Evolutionary conservation across 495 filamentous ascomycete species (phyloP), one percentile per base, ranked within the genome.

Genomic region (Xylaria venustula): DNA sequence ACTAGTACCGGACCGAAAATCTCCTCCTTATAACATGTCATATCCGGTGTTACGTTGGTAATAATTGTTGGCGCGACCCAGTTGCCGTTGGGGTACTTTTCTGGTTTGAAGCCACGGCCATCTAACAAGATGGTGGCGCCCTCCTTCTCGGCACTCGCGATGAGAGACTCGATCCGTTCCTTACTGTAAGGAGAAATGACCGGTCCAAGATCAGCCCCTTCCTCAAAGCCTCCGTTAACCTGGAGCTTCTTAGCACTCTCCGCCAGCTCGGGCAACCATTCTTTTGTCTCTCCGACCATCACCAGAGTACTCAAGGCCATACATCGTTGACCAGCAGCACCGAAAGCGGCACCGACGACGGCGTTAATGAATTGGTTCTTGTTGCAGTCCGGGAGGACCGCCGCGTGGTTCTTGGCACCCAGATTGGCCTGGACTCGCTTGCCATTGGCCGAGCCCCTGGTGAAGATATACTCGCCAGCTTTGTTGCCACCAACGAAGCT

Each of bases 371-470:
- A 88, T 28, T 97, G 93, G 77, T 98, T 97, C 85, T 97, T 97
- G 80, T 97, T 97, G 78, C 88, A 90, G 79, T 99, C 94, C 1
- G 95, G 94, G 62, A 98, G 83, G 22, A 99, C 87, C 30, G 91
- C 90, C 23, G 93, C 93, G 73, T 99, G 94, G 82, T 99, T 99
- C 85, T 99, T 99, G 44, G 94, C 94, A 22, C 94, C 94, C 54
- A 99, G 78, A 75, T 99, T 99, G 68, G 94, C 94, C 77, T 99
- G 94, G n/a, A 97, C 93, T 66, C 85, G 82, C 74, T 88, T 88
- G 50, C 94, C 94, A 69, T 97, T 93, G 64, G 93, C 93, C 7
- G 92, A 95, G 19, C 85, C 95, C 49, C 93, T 89, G 47, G 84
- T 75, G 75, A 89, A 98, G 74, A 99, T 99, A 77, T 99, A 99